These are phyloP conservation scores for Teunomyces panamensis DNA, from an alignment of 805 yeast species.

Conservation along the genomic window DNA sequence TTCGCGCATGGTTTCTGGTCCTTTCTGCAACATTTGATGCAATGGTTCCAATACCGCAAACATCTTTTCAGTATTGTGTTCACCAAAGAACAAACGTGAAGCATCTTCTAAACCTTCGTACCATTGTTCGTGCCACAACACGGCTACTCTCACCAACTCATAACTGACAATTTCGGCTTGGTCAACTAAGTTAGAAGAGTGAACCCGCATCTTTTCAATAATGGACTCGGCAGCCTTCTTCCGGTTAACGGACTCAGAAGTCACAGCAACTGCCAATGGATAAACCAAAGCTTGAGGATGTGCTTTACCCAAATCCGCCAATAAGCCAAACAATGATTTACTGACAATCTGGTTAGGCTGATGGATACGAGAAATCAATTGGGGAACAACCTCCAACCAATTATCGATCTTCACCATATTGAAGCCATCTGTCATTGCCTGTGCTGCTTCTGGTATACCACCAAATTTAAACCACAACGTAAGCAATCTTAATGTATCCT, in stretches of 20 bases:
- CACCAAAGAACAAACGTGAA: constrained; percentile 87
- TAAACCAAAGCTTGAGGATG: constrained; percentile 97
- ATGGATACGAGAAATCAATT: constrained; percentile 91
- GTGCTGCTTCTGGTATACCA: constrained; percentile 86
- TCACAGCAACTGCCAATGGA: constrained; percentile 93
- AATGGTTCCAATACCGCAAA: constrained; percentile 85
- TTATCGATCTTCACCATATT: constrained; percentile 84
- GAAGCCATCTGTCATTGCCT: constrained; percentile 88
- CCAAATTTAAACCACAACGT: constrained; percentile 97
- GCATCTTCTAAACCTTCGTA: constrained; percentile 97
- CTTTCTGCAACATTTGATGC: constrained; percentile 77
- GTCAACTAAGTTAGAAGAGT: constrained; percentile 78
- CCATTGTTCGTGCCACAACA: constrained; percentile 97
- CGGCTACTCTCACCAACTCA: constrained; percentile 92
- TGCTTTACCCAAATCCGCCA: constrained; percentile 86
- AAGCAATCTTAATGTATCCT: constrained; percentile 84
- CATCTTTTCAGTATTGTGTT: constrained; percentile 93
- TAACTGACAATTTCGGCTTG: constrained; percentile 94
- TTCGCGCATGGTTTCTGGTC: constrained; percentile 91
- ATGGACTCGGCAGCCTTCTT: constrained; percentile 90
- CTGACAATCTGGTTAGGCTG: constrained; percentile 89
- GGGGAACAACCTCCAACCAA: constrained; percentile 96
- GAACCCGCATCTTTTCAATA: constrained; percentile 87
- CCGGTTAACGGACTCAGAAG: constrained; percentile 85
- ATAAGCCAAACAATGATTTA: constrained; percentile 69